These are phyloP conservation scores for Oryza meridionalis DNA, from an alignment of 176 grass and related monocot genomes.

Conservation along the genomic window DNA sequence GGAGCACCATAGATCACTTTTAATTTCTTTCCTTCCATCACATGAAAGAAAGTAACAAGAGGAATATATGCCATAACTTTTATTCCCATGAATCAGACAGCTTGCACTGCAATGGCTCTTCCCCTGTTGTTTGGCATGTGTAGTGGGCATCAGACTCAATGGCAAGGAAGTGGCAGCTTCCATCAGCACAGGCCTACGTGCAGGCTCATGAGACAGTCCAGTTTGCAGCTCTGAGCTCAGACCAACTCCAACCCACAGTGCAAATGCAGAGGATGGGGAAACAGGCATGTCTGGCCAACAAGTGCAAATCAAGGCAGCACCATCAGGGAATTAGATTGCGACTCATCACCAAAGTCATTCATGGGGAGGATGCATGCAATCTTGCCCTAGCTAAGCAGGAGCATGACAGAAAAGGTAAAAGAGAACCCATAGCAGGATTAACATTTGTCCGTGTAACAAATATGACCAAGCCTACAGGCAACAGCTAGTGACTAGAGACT, in stretches of 20 bases:
- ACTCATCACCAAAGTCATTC: conserved; percentile 56
- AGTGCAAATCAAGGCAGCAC: conserved; percentile 61
- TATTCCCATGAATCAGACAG: conserved; percentile 51
- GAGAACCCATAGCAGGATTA: conserved; percentile 39
- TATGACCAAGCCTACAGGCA: conserved; percentile 36
- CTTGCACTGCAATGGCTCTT: conserved; percentile 33
- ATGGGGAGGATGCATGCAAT: conserved; percentile 51
- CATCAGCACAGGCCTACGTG: conserved; percentile 51
- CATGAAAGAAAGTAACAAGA: conserved; percentile 32
- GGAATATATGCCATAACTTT: conserved; percentile 27
- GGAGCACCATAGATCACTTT: conserved; percentile 20
- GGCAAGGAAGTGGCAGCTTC: conserved; percentile 34
- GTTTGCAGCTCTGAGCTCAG: conserved; percentile 28
- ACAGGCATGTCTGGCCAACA: conserved; percentile 40
- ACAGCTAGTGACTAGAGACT: conserved; percentile 32
- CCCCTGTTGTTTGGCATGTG: conserved; percentile 23
- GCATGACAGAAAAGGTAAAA: conserved; percentile 46
- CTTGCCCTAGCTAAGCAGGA: conserved; percentile 50
- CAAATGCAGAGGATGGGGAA: conserved; percentile 42
- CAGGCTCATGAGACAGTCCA: conserved; percentile 40
- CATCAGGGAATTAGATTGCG: conserved; percentile 44
- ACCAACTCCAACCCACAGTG: conserved; percentile 35
- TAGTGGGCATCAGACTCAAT: conserved; percentile 29
- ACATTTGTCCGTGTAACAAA: conserved; percentile 39
- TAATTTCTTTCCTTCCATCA: conserved; percentile 12